Base-by-base conservation (phyloP, 176 grass and related monocot species). In the Juncus inflexus region DNA sequence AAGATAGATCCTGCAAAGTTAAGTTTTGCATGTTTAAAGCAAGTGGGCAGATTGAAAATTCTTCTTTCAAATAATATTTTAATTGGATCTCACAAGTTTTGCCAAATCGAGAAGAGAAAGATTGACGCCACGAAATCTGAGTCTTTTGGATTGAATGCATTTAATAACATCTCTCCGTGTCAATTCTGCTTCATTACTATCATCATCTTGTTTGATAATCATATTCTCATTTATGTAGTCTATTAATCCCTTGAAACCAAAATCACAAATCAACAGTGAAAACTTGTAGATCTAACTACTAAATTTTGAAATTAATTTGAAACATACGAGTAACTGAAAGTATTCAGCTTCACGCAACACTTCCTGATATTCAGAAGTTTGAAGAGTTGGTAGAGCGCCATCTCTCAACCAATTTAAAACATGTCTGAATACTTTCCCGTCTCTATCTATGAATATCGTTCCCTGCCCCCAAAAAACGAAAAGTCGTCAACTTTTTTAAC, bases 371-470 rank as follows among this genome's bases (percentile, higher is more conserved):
- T 83, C 73, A 12, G 79, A 86, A 6, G 85, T 84, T 6, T 83
- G 81, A 16, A 96, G 74, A 50, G 15, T 49, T 2, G 84, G 84
- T 63, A 88, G 66, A 49, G 68, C 70, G 11, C 84, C 87, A 63
- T 96, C 87, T 75, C 91, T 76, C 13, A 96, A 81, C 87, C 91
- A 96, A 60, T 91, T 96, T 50, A 96, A 80, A 13, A 96, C 75
- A 77, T 96, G 84, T 62, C 87, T 83, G 70, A 96, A 96, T 58
- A 90, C 78, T 75, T 90, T 86, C 59, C 91, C 87, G 60, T 96
- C 91, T 76, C 91, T 82, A 79, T 96, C 91, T 50, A 91, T 80
- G 70, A 96, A 96, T 35, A 96, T 74, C 66, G 55, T 83, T 59
- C 87, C 91, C 91, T 96, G 81, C 73, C 77, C 65, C 43, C 55